These are phyloP conservation scores for Pilatotrama ljubarskyi DNA, from an alignment of 768 basidiomycete genomes.

Conservation along the genomic window DNA sequence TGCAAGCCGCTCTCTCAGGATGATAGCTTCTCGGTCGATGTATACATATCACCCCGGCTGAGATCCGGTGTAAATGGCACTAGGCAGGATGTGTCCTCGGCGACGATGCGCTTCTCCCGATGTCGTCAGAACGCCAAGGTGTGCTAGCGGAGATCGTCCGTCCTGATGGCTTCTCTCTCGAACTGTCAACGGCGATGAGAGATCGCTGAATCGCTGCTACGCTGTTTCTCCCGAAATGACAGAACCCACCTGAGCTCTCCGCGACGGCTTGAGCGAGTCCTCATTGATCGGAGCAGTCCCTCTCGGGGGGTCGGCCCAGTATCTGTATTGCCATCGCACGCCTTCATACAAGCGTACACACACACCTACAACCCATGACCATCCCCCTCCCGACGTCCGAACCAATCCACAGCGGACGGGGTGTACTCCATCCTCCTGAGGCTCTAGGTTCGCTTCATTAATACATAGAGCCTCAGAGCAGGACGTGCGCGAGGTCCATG, in stretches of 20 bases:
- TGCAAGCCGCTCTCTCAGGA: not conserved
- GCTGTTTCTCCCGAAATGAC: not conserved
- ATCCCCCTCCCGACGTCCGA: not conserved
- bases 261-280: not conserved
- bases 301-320: constrained; percentile 1
- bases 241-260: not conserved
- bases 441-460: not conserved
- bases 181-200: not conserved
- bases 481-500: constrained; percentile 59
- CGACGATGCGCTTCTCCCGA: not conserved
- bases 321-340: not conserved
- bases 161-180: not conserved
- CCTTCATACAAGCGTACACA: constrained; percentile 17
- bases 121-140: not conserved
- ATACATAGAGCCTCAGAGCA: constrained; percentile 41
- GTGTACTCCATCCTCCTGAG: not conserved
- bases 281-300: not conserved
- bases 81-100: not conserved
- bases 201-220: not conserved
- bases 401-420: not conserved
- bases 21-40: constrained; percentile 14
- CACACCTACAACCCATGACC: constrained; percentile 17
- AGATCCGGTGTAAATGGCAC: constrained; percentile 4
- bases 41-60: constrained; percentile 3
- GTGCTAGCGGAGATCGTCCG: not conserved